phyloP scores from a whole-genome alignment of 768 basidiomycete genomes.

The Podaxis sp. region DNA sequence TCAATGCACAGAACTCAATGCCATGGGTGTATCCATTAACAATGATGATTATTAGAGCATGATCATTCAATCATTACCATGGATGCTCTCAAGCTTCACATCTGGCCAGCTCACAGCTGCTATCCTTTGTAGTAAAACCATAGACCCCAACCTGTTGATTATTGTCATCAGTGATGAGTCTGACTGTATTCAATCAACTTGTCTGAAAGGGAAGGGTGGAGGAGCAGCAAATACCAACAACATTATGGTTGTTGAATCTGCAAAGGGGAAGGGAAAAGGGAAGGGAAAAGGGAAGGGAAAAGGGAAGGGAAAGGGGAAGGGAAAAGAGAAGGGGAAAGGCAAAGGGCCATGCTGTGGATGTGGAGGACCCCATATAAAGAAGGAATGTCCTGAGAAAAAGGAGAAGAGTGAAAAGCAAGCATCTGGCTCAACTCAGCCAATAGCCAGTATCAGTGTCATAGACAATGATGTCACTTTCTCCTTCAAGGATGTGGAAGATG shows the following conservation, averaged over 20 bases:
- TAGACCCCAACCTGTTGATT: constrained; percentile 23
- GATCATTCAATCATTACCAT: constrained; percentile 29
- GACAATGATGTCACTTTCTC: too few relatives aligned
- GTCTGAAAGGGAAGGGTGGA: too few relatives aligned
- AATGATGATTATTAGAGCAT: constrained; percentile 26
- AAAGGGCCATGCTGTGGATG: constrained; percentile 18
- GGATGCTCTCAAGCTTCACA: constrained; percentile 24
- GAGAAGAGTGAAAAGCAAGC: background rate
- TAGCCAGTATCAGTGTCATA: too few relatives aligned
- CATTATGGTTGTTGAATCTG: background rate
- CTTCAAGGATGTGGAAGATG: too few relatives aligned
- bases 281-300: background rate
- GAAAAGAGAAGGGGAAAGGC: background rate
- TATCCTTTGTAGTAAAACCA: constrained; percentile 9
- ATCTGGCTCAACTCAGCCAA: too few relatives aligned
- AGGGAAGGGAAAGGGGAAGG: background rate
- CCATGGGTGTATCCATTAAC: constrained; percentile 24
- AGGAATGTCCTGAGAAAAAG: background rate
- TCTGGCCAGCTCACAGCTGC: constrained; percentile 23
- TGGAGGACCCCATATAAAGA: too few relatives aligned
- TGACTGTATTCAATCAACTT: too few relatives aligned
- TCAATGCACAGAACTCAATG: constrained; percentile 22
- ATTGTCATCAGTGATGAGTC: constrained; percentile 24
- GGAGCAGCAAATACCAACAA: background rate
- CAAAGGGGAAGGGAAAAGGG: background rate